These are phyloP conservation scores for Eucalyptus pauciflora DNA, from an alignment of 345 rosid species.

Conservation along the genomic window DNA sequence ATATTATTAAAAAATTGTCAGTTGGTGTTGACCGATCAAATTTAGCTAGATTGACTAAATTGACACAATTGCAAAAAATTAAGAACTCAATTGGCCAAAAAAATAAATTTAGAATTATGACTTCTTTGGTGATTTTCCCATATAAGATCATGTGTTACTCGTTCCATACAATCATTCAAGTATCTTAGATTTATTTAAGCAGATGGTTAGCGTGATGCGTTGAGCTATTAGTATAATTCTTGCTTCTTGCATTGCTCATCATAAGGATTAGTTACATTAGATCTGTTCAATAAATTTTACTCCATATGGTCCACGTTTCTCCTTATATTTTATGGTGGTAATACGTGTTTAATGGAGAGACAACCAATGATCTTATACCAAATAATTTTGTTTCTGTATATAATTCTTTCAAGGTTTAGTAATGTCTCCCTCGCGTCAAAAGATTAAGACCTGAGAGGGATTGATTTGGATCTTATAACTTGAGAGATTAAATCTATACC, in stretches of 20 bases:
- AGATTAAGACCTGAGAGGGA: not conserved
- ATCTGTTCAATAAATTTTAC: not conserved
- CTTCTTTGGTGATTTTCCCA: too few relatives aligned
- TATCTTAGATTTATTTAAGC: not conserved
- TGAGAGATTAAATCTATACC: not conserved
- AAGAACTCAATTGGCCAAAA: too few relatives aligned
- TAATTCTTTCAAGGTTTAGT: not conserved
- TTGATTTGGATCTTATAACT: not conserved
- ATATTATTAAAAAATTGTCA: too few relatives aligned
- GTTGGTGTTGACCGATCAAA: too few relatives aligned
- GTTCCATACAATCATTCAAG: not conserved
- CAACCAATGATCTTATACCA: not conserved
- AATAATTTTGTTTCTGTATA: not conserved
- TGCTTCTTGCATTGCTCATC: not conserved
- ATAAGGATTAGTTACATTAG: not conserved
- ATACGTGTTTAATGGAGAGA: not conserved
- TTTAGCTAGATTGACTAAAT: too few relatives aligned
- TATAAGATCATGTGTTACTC: not conserved
- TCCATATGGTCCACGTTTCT: not conserved
- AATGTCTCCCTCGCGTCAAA: not conserved
- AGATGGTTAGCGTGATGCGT: not conserved
- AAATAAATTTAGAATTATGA: too few relatives aligned
- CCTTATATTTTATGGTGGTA: not conserved
- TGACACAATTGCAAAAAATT: too few relatives aligned
- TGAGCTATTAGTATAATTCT: not conserved